Evolutionary conservation across 1,284 basidiomycete genomes (phyloP).

Genomic region (Sphaerobolus stellatus): DNA sequence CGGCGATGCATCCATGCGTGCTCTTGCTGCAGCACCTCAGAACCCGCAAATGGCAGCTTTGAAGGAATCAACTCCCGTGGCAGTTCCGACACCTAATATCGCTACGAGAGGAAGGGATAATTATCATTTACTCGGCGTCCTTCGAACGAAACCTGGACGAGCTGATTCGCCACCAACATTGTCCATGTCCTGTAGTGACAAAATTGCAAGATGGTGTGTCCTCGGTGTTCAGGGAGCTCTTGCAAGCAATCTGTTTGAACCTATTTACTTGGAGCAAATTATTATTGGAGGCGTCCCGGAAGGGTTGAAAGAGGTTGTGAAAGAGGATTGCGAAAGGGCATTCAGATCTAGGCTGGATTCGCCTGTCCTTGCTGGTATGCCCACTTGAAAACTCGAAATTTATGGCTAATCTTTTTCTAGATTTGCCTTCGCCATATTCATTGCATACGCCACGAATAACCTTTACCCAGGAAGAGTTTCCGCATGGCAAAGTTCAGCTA

Average conservation of each 20-base stretch:
- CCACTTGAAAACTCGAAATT: slow-evolving; percentile 19
- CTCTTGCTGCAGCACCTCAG: slow-evolving; percentile 65
- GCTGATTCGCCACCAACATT: slow-evolving; percentile 78
- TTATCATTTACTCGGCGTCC: slow-evolving; percentile 68
- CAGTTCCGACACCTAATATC: slow-evolving; percentile 32
- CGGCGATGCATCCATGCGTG: slow-evolving; percentile 86
- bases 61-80: slow-evolving; percentile 48
- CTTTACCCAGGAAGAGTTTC: slow-evolving; percentile 61
- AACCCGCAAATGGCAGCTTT: slow-evolving; percentile 65
- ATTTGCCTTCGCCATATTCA: slow-evolving; percentile 45
- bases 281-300: slow-evolving; percentile 68
- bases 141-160: slow-evolving; percentile 89
- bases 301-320: slow-evolving; percentile 38
- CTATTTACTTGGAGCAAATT: slow-evolving; percentile 64
- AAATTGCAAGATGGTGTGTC: slow-evolving; percentile 80
- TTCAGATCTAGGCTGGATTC: slow-evolving; percentile 48
- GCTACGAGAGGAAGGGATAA: slow-evolving; percentile 76
- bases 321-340: slow-evolving; percentile 60
- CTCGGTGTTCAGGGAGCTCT: slow-evolving; percentile 86
- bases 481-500: slow-evolving; percentile 52
- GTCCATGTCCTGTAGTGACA: slow-evolving; percentile 90
- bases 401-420: slow-evolving; percentile 23
- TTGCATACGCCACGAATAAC: slow-evolving; percentile 49
- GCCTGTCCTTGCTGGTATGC: slow-evolving; percentile 13
- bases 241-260: slow-evolving; percentile 53